phyloP scores from a whole-genome alignment of 2,329 filamentous ascomycete species.

The Diplodia corticola region DNA sequence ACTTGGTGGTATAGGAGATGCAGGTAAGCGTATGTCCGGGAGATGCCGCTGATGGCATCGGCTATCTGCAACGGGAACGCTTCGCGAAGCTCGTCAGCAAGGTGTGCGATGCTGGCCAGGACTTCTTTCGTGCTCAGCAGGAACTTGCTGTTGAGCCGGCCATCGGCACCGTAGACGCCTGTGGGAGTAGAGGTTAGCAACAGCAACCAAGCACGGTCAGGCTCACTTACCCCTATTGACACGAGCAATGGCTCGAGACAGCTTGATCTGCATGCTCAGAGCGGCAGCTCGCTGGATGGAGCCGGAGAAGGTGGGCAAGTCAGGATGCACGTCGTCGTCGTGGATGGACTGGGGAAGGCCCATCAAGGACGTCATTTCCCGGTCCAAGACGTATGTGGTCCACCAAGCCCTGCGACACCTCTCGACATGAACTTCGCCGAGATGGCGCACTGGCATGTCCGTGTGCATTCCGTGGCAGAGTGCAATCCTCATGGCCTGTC shows the following conservation, averaged over 20 bases:
- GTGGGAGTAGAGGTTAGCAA: background rate
- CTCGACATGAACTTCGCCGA: constrained; percentile 46
- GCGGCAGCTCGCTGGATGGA: constrained; percentile 43
- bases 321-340: constrained; percentile 54
- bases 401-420: constrained; percentile 55
- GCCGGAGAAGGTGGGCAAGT: constrained; percentile 47
- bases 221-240: constrained; percentile 46
- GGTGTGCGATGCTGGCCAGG: constrained; percentile 41
- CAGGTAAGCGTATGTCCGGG: constrained; percentile 44
- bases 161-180: constrained; percentile 48
- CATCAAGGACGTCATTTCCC: constrained; percentile 57
- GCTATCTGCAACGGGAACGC: constrained; percentile 42
- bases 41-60: constrained; percentile 42
- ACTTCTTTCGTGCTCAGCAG: constrained; percentile 44
- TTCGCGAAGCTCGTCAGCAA: constrained; percentile 44
- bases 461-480: constrained; percentile 55
- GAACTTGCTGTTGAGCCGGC: constrained; percentile 39
- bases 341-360: constrained; percentile 52
- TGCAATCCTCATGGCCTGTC: constrained; percentile 54
- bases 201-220: background rate
- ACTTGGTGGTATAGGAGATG: constrained; percentile 44
- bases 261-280: constrained; percentile 49
- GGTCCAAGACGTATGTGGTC: constrained; percentile 56
- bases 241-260: constrained; percentile 48
- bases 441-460: constrained; percentile 48